A percentile compares a stretch with the other conserved stretches of the same genome.
These are phyloP conservation scores for Pseudoperonospora humuli DNA, from an alignment of 352 stramenopile species.

Conservation along the genomic window DNA sequence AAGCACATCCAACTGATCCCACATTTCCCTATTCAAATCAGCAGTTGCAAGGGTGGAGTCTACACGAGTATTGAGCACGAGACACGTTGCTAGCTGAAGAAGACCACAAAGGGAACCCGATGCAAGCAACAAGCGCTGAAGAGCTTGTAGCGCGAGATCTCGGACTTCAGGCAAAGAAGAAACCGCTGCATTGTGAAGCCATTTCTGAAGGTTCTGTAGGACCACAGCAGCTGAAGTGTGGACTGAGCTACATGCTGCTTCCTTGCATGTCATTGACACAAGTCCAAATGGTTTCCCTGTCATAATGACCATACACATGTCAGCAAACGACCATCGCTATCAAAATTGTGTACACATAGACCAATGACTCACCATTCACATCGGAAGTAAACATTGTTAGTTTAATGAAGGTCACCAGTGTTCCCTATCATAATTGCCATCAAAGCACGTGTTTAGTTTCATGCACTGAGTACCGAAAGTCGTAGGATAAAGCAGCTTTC, in stretches of 20 bases:
- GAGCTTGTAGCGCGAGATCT: slow-evolving; percentile 48
- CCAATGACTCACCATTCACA: slow-evolving; percentile 17
- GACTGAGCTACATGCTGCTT: slow-evolving; percentile 31
- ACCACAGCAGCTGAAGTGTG: slow-evolving; percentile 47
- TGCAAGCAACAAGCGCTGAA: slow-evolving; percentile 56
- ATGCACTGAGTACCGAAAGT: no score
- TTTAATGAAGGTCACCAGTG: slow-evolving; percentile 32
- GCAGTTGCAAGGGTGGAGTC: neutral
- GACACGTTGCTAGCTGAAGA: slow-evolving; percentile 49
- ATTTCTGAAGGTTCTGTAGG: slow-evolving; percentile 55
- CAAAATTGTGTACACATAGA: no score
- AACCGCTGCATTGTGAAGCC: slow-evolving; percentile 53
- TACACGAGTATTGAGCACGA: slow-evolving; percentile 46
- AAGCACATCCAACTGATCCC: slow-evolving; percentile 55
- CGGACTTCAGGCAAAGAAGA: slow-evolving; percentile 41
- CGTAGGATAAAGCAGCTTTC: neutral
- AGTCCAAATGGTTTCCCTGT: slow-evolving; percentile 44
- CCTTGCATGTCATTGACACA: slow-evolving; percentile 41
- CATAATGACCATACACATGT: neutral
- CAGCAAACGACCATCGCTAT: no score
- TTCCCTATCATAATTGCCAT: slow-evolving; percentile 20
- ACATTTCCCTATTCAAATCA: slow-evolving; percentile 33
- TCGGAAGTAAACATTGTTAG: slow-evolving; percentile 32
- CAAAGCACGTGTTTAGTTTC: no score
- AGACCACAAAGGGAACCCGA: slow-evolving; percentile 77